These are phyloP conservation scores for Solanum paucissectum DNA, from an alignment of 257 asterid genomes.

Conservation along the genomic window DNA sequence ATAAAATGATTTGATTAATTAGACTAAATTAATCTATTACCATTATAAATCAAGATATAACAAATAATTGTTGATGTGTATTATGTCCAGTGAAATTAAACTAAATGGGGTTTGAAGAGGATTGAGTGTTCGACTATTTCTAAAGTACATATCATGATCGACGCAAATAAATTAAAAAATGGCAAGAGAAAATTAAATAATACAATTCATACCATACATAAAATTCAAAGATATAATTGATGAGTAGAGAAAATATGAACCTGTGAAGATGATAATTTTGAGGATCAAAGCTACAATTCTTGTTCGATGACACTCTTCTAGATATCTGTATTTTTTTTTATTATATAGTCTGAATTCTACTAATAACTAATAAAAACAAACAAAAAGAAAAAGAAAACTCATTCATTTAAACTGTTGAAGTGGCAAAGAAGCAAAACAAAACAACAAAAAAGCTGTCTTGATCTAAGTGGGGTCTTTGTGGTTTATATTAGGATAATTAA, in stretches of 20 bases:
- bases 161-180: not conserved
- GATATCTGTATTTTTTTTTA: not conserved
- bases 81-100: rapidly evolving
- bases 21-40: not conserved
- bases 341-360: not conserved
- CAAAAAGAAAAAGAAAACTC: not conserved
- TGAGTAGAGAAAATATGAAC: not conserved
- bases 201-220: not conserved
- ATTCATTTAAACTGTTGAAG: not conserved
- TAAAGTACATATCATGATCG: not conserved
- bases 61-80: not conserved
- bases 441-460: not conserved
- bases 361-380: not conserved
- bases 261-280: not conserved
- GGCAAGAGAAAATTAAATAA: not conserved
- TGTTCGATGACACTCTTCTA: not conserved
- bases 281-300: not conserved
- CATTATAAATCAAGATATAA: not conserved
- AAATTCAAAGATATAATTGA: not conserved
- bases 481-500: too few species aligned
- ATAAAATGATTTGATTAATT: not conserved
- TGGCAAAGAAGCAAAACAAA: not conserved
- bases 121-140: not conserved
- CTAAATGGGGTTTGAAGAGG: rapidly evolving
- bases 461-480: too few species aligned